Conservation (phyloP, 2,329 filamentous ascomycete genomes). For the Fusarium tuaranense region DNA sequence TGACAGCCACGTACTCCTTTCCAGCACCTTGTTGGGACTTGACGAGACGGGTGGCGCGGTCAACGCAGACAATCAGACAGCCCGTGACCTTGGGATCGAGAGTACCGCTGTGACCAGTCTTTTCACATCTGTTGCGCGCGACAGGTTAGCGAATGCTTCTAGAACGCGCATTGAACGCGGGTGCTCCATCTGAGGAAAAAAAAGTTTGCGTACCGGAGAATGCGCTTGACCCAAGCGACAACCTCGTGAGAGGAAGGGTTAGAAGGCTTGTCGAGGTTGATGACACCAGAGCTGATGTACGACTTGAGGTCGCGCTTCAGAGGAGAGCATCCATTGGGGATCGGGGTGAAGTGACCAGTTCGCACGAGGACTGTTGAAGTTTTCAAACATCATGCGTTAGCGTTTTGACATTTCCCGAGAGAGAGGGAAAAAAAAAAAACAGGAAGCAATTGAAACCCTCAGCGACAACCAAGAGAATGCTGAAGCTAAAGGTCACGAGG, state of each 20-base stretch:
- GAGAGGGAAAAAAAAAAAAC: background rate
- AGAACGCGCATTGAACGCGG: constrained; percentile 27
- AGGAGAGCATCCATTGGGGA: constrained; percentile 91
- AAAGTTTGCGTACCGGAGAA: constrained; percentile 75
- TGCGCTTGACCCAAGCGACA: constrained; percentile 99
- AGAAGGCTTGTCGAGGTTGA: constrained; percentile 88
- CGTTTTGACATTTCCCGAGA: background rate
- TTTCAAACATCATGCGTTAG: constrained; percentile 37
- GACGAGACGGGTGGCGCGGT: constrained; percentile 95
- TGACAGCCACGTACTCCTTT: constrained; percentile 98
- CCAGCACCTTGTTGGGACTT: constrained; percentile 99
- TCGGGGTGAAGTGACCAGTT: constrained; percentile 96
- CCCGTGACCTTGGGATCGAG: constrained; percentile 98
- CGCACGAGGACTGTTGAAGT: constrained; percentile 81
- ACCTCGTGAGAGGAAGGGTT: constrained; percentile 99
- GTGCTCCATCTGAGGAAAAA: background rate
- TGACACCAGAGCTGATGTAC: constrained; percentile 96
- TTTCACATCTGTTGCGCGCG: constrained; percentile 67
- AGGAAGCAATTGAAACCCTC: constrained; percentile 13
- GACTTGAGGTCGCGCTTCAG: constrained; percentile 95
- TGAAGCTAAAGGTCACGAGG: background rate
- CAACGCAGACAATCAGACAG: constrained; percentile 94
- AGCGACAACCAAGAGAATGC: background rate
- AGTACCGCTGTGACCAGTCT: constrained; percentile 98
- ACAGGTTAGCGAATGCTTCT: constrained; percentile 23